Percentiles rank a stretch among this genome's conserved stretches.
These are phyloP conservation scores for Melaleuca alternifolia DNA, from an alignment of 345 rosid genomes.

Conservation along the genomic window DNA sequence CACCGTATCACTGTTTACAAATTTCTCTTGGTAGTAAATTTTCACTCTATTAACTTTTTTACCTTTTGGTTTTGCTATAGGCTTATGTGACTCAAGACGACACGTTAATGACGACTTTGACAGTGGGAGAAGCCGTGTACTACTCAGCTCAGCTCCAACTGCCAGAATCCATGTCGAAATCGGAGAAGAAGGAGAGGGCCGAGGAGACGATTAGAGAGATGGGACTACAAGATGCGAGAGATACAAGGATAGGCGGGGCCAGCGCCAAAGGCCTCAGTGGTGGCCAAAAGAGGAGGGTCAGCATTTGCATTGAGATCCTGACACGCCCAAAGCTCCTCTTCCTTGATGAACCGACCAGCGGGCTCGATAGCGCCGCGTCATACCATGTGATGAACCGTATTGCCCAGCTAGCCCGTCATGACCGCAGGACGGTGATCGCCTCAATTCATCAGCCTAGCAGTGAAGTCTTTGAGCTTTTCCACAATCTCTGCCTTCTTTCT, in stretches of 20 bases:
- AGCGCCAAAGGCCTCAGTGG: conserved; percentile 32
- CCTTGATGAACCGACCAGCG: conserved; percentile 44
- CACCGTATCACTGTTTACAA: not conserved
- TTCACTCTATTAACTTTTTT: not conserved
- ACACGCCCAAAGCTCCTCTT: conserved; percentile 36
- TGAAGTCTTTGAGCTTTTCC: conserved; percentile 26
- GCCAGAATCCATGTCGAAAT: conserved; percentile 26
- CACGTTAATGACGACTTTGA: not conserved
- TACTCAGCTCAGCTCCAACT: conserved; percentile 48
- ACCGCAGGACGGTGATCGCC: conserved; percentile 27
- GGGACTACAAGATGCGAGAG: conserved; percentile 26
- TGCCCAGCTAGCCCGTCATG: conserved; percentile 12
- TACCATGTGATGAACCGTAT: conserved; percentile 35
- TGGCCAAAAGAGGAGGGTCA: conserved; percentile 44
- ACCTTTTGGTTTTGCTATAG: not conserved
- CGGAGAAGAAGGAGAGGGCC: conserved; percentile 33
- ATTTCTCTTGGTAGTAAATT: not conserved
- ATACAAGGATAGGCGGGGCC: conserved; percentile 50
- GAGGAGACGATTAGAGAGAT: conserved; percentile 36
- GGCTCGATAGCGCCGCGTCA: conserved; percentile 45
- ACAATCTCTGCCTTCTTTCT: conserved; percentile 32
- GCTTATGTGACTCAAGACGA: conserved; percentile 1
- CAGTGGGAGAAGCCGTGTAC: conserved; percentile 23
- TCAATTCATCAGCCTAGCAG: conserved; percentile 47
- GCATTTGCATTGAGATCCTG: conserved; percentile 45